Base-by-base conservation (phyloP, 2,329 filamentous ascomycete genomes). In the Cordyceps cateniannulata region DNA sequence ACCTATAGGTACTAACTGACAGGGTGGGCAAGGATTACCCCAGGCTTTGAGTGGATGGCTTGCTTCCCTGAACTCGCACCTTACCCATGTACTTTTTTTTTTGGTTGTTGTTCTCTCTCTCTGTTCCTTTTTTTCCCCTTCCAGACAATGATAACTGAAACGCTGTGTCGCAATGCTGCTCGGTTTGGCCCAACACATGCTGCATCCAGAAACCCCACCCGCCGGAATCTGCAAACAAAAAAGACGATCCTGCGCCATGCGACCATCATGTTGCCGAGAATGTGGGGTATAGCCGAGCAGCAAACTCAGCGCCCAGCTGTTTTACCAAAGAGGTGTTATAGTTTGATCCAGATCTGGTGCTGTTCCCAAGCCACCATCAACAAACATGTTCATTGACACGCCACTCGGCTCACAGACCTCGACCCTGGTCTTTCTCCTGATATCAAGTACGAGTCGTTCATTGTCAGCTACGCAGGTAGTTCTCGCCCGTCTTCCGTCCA, bases 281-380 rank as follows among this genome's bases (percentile, higher is more conserved):
- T 44, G 52, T 54, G 52, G 52, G 52, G 52, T 54, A 54, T 44
- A 44, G 38, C 52, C 52, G 51, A 42, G 9, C n/a, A n/a, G n/a
- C n/a, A 44, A 54, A 29, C 24, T 16, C 12, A 18, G 24, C 3
- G 20, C n/a, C 32, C 42, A 20, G 42, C 42, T 4, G 12, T 7
- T 42, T 14, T 18, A 42, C 6, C 16, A 5, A 20, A 18, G 40
- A 18, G 40, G 3, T 35, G 6, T 35, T 35, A 45, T 20, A 45
- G n/a, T 22, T 45, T 22, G 42, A 45, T 12, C n/a, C n/a, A 45
- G n/a, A 22, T 45, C 20, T 45, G 7, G 40, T 22, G 7, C 3
- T 20, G 5, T 45, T 20, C 42, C 40, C 40, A 35, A 9, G 6
- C 10, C 32, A 12, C 3, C 3, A 14, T 12, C 8, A 35, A 12